Conservation (phyloP, 129 eudicot genomes). For the Scalesia atractyloides region DNA sequence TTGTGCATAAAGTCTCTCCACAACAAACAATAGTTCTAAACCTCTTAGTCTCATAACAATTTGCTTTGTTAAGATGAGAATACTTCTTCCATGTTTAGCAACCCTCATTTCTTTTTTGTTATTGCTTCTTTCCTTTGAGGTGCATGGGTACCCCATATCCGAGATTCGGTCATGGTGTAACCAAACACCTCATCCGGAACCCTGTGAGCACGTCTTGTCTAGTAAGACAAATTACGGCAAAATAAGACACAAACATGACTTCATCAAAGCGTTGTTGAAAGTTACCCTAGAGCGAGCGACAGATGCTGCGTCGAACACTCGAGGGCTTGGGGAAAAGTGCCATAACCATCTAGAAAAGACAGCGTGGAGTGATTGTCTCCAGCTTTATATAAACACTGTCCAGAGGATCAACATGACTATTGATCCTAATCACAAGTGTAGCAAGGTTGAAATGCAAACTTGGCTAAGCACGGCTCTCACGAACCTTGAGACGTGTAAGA, state of each 20-base stretch:
- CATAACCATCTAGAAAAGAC: slow-evolving; percentile 48
- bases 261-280: slow-evolving; percentile 41
- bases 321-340: slow-evolving; percentile 47
- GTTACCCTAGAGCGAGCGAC: slow-evolving; percentile 46
- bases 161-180: slow-evolving; percentile 59
- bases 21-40: slow-evolving; percentile 13
- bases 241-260: slow-evolving; percentile 43
- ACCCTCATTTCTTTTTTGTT: slow-evolving; percentile 24
- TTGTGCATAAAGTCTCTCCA: slow-evolving; percentile 21
- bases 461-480: slow-evolving; percentile 79
- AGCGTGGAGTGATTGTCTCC: slow-evolving; percentile 74
- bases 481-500: slow-evolving; percentile 54
- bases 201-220: slow-evolving; percentile 55
- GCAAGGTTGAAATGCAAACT: slow-evolving; percentile 55
- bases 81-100: slow-evolving; percentile 14
- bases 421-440: slow-evolving; percentile 43
- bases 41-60: slow-evolving; percentile 11
- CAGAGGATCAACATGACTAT: slow-evolving; percentile 51
- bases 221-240: slow-evolving; percentile 42
- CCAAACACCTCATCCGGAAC: slow-evolving; percentile 70
- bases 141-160: slow-evolving; percentile 27
- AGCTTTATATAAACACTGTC: slow-evolving; percentile 53
- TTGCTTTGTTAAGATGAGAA: slow-evolving; percentile 24
- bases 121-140: slow-evolving; percentile 26
- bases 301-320: slow-evolving; percentile 31